Evolutionary conservation across 2,329 filamentous ascomycete genomes (phyloP).

Genomic region (Microcyclospora pomicola): DNA sequence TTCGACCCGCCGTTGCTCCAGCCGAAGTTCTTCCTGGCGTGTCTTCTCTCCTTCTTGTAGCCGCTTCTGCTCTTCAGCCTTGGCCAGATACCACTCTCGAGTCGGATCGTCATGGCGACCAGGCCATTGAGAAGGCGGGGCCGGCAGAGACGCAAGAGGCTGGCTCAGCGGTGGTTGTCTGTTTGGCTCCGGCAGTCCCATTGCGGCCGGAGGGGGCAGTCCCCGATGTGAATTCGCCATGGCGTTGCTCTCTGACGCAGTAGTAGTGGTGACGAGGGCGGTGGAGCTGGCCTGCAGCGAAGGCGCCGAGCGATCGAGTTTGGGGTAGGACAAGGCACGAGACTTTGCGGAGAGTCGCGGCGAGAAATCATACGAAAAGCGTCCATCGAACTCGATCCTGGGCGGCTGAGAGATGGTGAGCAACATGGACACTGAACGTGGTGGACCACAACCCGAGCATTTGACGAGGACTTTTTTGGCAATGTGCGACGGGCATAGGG

Average conservation of each 20-base stretch:
- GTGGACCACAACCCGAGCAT: too few relatives aligned
- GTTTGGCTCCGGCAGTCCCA: slow-evolving; percentile 37
- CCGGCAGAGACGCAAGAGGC: slow-evolving; percentile 25
- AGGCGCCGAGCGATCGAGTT: slow-evolving; percentile 25
- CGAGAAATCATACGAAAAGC: slow-evolving; percentile 32
- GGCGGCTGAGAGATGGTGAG: slow-evolving; percentile 37
- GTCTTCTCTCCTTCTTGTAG: slow-evolving; percentile 42
- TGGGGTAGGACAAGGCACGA: slow-evolving; percentile 25
- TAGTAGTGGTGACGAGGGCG: slow-evolving; percentile 33
- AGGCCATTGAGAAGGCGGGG: slow-evolving; percentile 35
- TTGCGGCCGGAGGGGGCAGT: slow-evolving; percentile 39
- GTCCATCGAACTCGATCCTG: slow-evolving; percentile 34
- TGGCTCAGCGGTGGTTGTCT: slow-evolving; percentile 26
- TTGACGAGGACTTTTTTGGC: too few relatives aligned
- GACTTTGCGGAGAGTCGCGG: slow-evolving; percentile 28
- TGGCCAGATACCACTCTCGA: slow-evolving; percentile 37
- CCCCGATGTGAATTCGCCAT: too few relatives aligned
- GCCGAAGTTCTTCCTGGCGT: slow-evolving; percentile 33
- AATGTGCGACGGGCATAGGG: too few relatives aligned
- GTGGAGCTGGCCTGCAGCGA: slow-evolving; percentile 28
- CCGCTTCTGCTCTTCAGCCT: slow-evolving; percentile 38
- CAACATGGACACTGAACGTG: slow-evolving; percentile 28
- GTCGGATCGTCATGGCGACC: slow-evolving; percentile 38
- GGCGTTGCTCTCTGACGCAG: too few relatives aligned
- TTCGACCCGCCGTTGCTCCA: slow-evolving; percentile 40